Base-by-base conservation (phyloP, 2,329 filamentous ascomycete genomes). In the Eutypa lata region DNA sequence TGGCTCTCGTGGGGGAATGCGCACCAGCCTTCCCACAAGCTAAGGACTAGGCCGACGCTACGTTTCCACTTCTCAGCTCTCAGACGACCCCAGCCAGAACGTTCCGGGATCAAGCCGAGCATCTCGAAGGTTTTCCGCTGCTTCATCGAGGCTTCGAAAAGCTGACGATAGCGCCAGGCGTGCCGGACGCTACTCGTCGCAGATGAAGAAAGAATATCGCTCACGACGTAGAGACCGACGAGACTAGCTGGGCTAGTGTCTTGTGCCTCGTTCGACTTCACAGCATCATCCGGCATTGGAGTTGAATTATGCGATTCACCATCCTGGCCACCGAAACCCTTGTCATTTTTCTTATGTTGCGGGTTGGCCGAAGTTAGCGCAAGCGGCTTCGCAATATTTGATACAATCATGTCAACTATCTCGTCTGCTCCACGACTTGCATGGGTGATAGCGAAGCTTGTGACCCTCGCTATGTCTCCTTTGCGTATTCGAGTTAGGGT, bases 401-500 rank as follows among this genome's bases (percentile, higher is more conserved):
- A 80, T 0, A 96, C 82, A 37, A 97, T 86, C 72, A 96, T 83
- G 48, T 93, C 83, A n/a, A 96, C 91, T 35, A 97, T 87, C 73
- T 97, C 94, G 58, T 95, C 89, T 13, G 90, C 89, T 16, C 92
- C 94, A 19, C 85, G 81, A 38, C 88, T 90, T 1, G 91, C 89
- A 67, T 97, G 91, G 2, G 87, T 87, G 52, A 97, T 91, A 13
- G 92, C 92, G 71, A 97, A 97, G 3, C 88, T 82, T 1, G 92
- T 93, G 2, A 97, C 79, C 5, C 91, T 82, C 1, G 91, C 92
- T 45, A 97, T 83, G 64, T 97, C 91, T 2, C 91, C 91, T 64
- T 90, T 90, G 26, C 90, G 82, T 24, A 97, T 77, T 59, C 82
- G 88, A 2, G 86, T 82, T 38, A 90, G 83, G 3, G 83, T 85